Percentiles rank a stretch among this genome's conserved stretches.
Conservation (phyloP, 352 stramenopile genomes). For the Globisporangium spiculum region DNA sequence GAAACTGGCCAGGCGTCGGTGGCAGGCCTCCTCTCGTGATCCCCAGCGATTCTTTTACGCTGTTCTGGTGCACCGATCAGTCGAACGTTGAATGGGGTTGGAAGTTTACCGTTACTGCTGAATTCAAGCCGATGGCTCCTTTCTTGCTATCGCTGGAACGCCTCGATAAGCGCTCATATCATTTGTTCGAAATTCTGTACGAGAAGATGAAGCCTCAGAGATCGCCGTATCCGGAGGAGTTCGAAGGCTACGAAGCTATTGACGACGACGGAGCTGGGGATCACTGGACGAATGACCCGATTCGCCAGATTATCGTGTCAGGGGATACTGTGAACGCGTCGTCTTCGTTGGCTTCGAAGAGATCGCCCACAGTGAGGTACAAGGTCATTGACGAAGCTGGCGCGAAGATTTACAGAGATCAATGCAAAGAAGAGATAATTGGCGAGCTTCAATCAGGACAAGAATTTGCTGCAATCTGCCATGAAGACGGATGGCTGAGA, state of each 20-base stretch:
- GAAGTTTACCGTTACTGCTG: conserved; percentile 71
- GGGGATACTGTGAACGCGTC: background rate
- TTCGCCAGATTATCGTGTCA: conserved; percentile 28
- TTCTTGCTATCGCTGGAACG: conserved; percentile 51
- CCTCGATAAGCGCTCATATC: conserved; percentile 53
- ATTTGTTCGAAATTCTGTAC: conserved; percentile 69
- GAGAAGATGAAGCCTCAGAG: conserved; percentile 52
- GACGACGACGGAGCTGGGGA: conserved; percentile 7
- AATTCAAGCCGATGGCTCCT: conserved; percentile 47
- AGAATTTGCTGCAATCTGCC: conserved; percentile 18
- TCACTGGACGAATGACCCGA: conserved; percentile 20
- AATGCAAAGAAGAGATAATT: conserved; percentile 14
- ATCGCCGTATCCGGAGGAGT: conserved; percentile 38
- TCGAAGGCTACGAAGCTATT: conserved; percentile 47
- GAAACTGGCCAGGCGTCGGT: conserved; percentile 79
- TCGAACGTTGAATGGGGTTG: conserved; percentile 90
- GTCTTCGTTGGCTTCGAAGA: background rate
- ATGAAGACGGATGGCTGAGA: conserved; percentile 34
- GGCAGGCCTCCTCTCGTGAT: conserved; percentile 72
- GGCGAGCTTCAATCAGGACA: conserved; percentile 21
- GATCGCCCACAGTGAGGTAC: conserved; percentile 12
- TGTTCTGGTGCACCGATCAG: conserved; percentile 83
- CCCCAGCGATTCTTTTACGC: conserved; percentile 64
- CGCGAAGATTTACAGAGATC: conserved; percentile 26
- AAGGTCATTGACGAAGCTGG: conserved; percentile 28